These are phyloP conservation scores for Leucocoprinus leucothites DNA, from an alignment of 768 basidiomycete species.

Conservation along the genomic window DNA sequence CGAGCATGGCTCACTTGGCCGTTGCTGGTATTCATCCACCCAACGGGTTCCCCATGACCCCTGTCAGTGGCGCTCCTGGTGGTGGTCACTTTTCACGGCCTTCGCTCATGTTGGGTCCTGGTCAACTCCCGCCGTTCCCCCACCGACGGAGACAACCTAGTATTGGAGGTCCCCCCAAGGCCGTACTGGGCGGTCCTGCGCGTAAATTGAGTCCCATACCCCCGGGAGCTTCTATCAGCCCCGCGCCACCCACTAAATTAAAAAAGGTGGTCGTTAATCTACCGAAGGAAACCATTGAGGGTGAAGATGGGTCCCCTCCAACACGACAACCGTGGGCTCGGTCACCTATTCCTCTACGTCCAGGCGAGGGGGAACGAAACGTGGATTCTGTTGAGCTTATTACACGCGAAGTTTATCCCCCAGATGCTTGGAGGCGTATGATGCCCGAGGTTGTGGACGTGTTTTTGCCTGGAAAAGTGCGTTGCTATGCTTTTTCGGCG, in stretches of 20 bases:
- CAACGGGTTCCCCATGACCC: constrained; percentile 49
- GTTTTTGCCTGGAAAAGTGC: constrained; percentile 78
- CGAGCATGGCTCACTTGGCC: constrained; percentile 65
- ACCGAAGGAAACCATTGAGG: constrained; percentile 61
- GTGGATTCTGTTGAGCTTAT: constrained; percentile 27
- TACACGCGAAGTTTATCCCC: constrained; percentile 59
- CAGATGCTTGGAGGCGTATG: constrained; percentile 54
- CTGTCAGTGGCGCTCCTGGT: constrained; percentile 29
- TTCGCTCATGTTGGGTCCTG: constrained; percentile 41
- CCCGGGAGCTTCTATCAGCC: constrained; percentile 25
- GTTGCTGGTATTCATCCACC: constrained; percentile 58
- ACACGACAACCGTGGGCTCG: constrained; percentile 60
- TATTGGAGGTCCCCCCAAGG: constrained; percentile 87
- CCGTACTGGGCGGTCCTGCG: constrained; percentile 74
- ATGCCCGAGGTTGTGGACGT: constrained; percentile 75
- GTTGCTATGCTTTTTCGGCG: constrained; percentile 3
- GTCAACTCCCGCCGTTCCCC: constrained; percentile 47
- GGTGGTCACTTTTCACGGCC: constrained; percentile 51
- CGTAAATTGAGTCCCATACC: constrained; percentile 74
- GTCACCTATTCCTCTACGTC: constrained; percentile 41
- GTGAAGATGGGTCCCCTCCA: constrained; percentile 36
- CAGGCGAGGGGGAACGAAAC: constrained; percentile 5
- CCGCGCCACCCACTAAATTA: constrained; percentile 41
- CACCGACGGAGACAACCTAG: constrained; percentile 55
- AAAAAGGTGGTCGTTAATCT: constrained; percentile 73